These are phyloP conservation scores for Aspergillus phoenicis DNA, from an alignment of 2,329 filamentous ascomycete genomes.

Conservation along the genomic window DNA sequence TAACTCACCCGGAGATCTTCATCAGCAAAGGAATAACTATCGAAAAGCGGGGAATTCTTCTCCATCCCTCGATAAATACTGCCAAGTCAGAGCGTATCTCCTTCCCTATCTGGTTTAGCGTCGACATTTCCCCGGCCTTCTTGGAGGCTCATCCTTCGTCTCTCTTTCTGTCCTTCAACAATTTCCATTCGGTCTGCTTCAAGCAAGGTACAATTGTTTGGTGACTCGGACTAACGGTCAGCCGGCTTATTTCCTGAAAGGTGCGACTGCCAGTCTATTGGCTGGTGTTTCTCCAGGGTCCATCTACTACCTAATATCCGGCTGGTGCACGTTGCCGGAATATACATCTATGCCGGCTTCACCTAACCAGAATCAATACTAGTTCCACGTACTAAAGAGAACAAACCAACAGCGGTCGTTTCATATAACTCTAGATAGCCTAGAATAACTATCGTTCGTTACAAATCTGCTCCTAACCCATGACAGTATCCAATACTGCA, in stretches of 20 bases:
- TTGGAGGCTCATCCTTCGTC: background rate
- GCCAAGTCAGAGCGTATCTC: constrained; percentile 11
- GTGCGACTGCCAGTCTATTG: too few relatives aligned
- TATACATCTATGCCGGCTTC: too few relatives aligned
- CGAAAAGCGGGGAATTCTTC: background rate
- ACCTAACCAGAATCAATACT: too few relatives aligned
- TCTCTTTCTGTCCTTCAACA: background rate
- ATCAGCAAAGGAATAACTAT: background rate
- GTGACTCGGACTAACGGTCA: too few relatives aligned
- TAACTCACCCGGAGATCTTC: background rate
- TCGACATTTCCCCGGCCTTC: background rate
- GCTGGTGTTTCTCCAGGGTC: too few relatives aligned
- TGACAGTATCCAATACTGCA: background rate
- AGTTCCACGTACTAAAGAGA: too few relatives aligned
- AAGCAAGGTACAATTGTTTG: too few relatives aligned
- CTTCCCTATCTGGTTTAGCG: constrained; percentile 28
- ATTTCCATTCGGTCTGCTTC: background rate
- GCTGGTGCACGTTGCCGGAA: too few relatives aligned
- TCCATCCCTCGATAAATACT: too few relatives aligned
- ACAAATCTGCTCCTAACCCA: background rate
- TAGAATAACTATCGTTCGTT: background rate
- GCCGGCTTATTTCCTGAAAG: too few relatives aligned
- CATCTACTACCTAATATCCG: too few relatives aligned
- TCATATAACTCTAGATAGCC: background rate
- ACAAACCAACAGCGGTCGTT: too few relatives aligned